Base-by-base conservation (phyloP, 2,329 filamentous ascomycete genomes). In the Dactylellina leptospora region DNA sequence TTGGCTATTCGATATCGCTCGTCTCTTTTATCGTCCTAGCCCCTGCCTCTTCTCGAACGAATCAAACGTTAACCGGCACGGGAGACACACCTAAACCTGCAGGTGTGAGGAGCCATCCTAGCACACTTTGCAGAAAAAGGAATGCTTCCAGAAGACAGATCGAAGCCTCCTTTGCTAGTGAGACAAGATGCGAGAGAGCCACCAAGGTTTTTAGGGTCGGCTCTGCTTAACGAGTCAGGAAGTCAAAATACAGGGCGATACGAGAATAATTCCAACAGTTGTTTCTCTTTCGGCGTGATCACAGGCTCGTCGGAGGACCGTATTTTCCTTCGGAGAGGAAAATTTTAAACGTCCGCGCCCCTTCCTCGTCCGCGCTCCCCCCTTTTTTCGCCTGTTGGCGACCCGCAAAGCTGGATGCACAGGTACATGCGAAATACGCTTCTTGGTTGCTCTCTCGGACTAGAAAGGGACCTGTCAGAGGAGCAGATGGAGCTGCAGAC, bases 141-240 rank as follows among this genome's bases (percentile, higher is more conserved):
- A 63, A 72, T 72, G 68, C 68, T 72, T 72, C 68, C 68, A 72
- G 68, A 72, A 72, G 68, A 59, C 68, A 64, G 64, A 64, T 60
- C 16, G 68, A 63, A 72, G 51, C 45, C 59, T 53, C 47, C 47
- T 58, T 36, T 44, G 59, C 51, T 48, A 45, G 53, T 60, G 59
- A 72, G 58, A 71, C 58, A 71, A n/a, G 20, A 33, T 25, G 44
- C 18, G 61, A 28, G 16, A 58, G 33, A n/a, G 28, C 51, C 59
- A 54, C 68, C 59, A 71, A 71, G 42, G 40, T 54, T 60, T n/a
- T n/a, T 64, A 22, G 45, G 40, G 28, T 72, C 68, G 59, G 68
- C 30, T 72, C 68, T 63, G 68, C 45, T 64, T 72, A 40, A 72
- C 68, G 54, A 72, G 68, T 63, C 45, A 64, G 68, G 68, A 72